Base-by-base conservation (phyloP, 495 filamentous ascomycete species). In the Penicillium soppii region DNA sequence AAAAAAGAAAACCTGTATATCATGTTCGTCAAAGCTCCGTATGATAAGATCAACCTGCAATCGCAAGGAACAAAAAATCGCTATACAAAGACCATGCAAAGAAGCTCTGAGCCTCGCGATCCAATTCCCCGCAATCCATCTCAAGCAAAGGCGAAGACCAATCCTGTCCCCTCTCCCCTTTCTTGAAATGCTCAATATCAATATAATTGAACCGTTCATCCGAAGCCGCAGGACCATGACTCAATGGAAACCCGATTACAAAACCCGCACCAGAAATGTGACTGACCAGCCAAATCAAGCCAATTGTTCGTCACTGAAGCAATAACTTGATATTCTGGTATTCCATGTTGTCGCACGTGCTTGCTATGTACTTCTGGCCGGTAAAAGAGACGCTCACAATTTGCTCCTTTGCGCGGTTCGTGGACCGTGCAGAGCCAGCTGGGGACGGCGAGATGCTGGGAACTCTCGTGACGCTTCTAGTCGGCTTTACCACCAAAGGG, bases 401-500 rank as follows among this genome's bases (percentile, higher is more conserved):
- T n/a, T 44, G 46, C 37, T 54, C 38, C 44, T 58, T 58, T 64
- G 73, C 59, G 29, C 17, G 27, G 5, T 40, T 71, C 63, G 25
- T 62, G 67, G 16, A 71, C 50, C 6, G 70, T 75, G 66, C 92
- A 97, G n/a, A 84, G 82, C 85, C 89, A 97, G 47, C 81, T 77
- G 53, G 91, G 85, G 2, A 82, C 59, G 56, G 87, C 82, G 54
- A 83, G 86, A 61, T 97, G 92, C 63, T 95, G 91, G 21, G 83
- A 87, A 55, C 85, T 90, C 57, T 97, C 92, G 63, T 97, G 92
- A 7, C 94, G 85, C 68, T 96, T 97, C 94, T 92, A 97, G 70
- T 97, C 92, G 37, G 90, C 90, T 63, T 96, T 96, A 72, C 88
- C 91, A 26, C 94, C 92, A 55, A 97, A 96, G 3, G 68, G 78